Evolutionary conservation across 805 yeast genomes (phyloP), one percentile per base, ranked within the genome.

Genomic region (Blastobotrys muscicola): DNA sequence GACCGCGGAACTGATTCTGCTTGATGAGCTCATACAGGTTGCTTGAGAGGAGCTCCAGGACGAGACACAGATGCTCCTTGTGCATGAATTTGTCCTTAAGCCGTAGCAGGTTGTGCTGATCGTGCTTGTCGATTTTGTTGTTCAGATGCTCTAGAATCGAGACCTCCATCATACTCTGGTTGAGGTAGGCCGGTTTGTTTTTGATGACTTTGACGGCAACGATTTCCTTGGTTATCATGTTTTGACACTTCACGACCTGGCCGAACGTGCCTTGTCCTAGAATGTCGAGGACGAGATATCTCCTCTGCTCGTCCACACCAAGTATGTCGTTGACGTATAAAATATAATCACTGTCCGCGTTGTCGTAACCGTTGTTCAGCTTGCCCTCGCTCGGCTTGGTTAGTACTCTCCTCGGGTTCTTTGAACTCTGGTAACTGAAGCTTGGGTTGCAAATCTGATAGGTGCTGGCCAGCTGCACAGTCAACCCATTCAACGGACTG

Each of bases 211-310:
- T 92, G 32, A 92, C 94, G 1, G 98, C 98, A 20, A 89, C 85
- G 14, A 90, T 76, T 49, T 85, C 90, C 58, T 86, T 92, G 38
- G 87, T 84, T 33, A 73, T 60, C 57, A 82, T 67, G 57, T 75
- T 75, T 60, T 85, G 95, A 64, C 97, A 90, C 65, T 90, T 92
- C 35, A 89, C 94, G 38, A 92, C 99, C 65, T 92, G 97, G 8
- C 98, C 98, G 70, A 92, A 92, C 1, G 98, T 89, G 2, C 99
- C 99, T 49, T 89, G 90, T 0, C 99, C 99, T 35, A 92, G 65
- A 11, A 92, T 71, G 61, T 90, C 97, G 45, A 92, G 67, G 4
- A 92, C 96, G 56, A 92, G 71, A 59, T 89, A 90, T 58, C 85
- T 83, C 43, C 89, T 71, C 46, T 85, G 89, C 51, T 85, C 92